Percentiles rank a stretch among this genome's conserved stretches.
Conservation (phyloP, 192 early-diverging fungal species). For the Podila clonocystis region DNA sequence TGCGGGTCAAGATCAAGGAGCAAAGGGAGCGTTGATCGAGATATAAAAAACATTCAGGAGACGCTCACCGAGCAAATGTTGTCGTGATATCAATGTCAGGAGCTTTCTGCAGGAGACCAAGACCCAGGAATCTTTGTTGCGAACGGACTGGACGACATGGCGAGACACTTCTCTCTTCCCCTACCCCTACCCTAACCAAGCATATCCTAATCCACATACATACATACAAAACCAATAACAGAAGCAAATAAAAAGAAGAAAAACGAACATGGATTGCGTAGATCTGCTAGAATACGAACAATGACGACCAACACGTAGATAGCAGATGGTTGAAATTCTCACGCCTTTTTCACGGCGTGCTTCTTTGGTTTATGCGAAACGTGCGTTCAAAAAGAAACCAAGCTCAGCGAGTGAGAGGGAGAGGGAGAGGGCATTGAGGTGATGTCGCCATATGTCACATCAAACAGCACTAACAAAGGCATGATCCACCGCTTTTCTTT, state of each 20-base stretch:
- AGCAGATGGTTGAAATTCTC: neutral
- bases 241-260: neutral
- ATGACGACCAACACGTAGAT: no score
- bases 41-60: neutral
- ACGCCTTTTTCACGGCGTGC: neutral
- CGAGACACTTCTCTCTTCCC: no score
- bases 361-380: neutral
- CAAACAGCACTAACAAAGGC: no score
- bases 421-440: no score
- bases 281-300: neutral
- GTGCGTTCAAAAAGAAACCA: neutral
- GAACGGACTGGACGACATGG: no score
- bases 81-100: no score
- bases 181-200: neutral
- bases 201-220: neutral
- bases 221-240: neutral
- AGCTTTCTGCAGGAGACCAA: no score
- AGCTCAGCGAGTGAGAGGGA: no score
- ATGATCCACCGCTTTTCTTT: neutral
- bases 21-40: neutral
- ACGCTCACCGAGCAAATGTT: no score
- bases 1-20: no score
- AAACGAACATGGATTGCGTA: neutral
- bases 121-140: no score
- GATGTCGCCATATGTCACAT: no score